These are phyloP conservation scores for Arthroderma uncinatum DNA, from an alignment of 2,329 filamentous ascomycete species.

Conservation along the genomic window DNA sequence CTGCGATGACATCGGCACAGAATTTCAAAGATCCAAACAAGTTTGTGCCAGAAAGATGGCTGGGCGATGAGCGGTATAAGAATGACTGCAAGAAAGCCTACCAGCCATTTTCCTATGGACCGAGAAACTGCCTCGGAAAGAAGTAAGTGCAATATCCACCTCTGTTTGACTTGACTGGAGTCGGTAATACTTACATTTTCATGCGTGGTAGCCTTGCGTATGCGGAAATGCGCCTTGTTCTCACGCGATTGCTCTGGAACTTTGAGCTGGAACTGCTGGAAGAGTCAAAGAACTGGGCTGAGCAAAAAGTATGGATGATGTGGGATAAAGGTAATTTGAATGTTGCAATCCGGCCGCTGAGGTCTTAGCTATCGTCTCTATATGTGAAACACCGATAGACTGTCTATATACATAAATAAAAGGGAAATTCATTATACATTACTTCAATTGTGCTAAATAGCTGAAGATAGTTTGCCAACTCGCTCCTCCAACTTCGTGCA, in stretches of 20 bases:
- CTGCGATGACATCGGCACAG: neutral
- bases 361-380: neutral
- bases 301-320: neutral
- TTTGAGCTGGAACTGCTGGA: slow-evolving; percentile 18
- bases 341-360: neutral
- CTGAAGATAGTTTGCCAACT: neutral
- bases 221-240: slow-evolving; percentile 18
- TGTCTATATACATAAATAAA: neutral
- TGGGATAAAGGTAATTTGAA: neutral
- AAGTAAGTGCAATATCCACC: slow-evolving; percentile 10
- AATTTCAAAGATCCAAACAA: slow-evolving; percentile 18
- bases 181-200: neutral
- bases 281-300: slow-evolving; percentile 14
- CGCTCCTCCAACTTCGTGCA: neutral
- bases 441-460: neutral
- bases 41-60: slow-evolving; percentile 19
- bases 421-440: neutral
- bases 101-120: slow-evolving; percentile 16
- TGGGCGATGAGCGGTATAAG: slow-evolving; percentile 8
- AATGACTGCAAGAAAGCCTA: slow-evolving; percentile 13
- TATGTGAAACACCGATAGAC: neutral
- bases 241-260: slow-evolving; percentile 17
- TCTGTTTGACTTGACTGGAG: neutral
- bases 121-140: slow-evolving; percentile 16
- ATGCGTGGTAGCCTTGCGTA: slow-evolving; percentile 12